Evolutionary conservation across 1,284 basidiomycete species (phyloP).

Genomic region (Malassezia sympodialis): DNA sequence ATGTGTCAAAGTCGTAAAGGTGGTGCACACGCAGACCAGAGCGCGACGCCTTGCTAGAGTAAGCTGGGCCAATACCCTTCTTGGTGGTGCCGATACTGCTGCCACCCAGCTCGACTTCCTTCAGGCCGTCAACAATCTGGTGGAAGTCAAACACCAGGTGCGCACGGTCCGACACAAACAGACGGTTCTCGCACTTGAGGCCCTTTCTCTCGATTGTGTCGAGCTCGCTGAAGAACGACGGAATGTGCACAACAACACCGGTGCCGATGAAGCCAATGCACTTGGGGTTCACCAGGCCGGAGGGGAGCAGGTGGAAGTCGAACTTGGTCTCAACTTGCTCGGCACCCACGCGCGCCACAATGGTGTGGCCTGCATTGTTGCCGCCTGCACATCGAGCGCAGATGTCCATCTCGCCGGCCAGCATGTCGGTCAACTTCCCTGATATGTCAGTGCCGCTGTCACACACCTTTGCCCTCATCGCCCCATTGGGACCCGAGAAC

Average conservation of each 20-base stretch:
- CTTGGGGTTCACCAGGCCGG: slow-evolving; percentile 82
- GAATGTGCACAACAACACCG: slow-evolving; percentile 88
- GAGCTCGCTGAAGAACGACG: slow-evolving; percentile 87
- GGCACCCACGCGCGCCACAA: slow-evolving; percentile 68
- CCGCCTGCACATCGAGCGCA: slow-evolving; percentile 95
- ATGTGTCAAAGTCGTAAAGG: slow-evolving; percentile 76
- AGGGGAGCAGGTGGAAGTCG: slow-evolving; percentile 90
- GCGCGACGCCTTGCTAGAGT: slow-evolving; percentile 91
- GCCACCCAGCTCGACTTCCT: slow-evolving; percentile 91
- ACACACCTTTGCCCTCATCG: slow-evolving; percentile 44
- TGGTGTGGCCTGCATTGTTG: slow-evolving; percentile 97
- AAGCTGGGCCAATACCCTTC: slow-evolving; percentile 95
- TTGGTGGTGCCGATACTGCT: slow-evolving; percentile 88
- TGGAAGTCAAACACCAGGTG: slow-evolving; percentile 98
- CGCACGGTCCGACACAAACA: slow-evolving; percentile 89
- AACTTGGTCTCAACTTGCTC: slow-evolving; percentile 69
- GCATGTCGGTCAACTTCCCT: slow-evolving; percentile 47
- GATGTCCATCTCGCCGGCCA: slow-evolving; percentile 66
- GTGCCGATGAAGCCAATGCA: slow-evolving; percentile 82
- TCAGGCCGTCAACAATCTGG: slow-evolving; percentile 96
- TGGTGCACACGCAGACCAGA: slow-evolving; percentile 93
- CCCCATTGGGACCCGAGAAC: slow-evolving; percentile 47
- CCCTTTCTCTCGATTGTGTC: slow-evolving; percentile 74
- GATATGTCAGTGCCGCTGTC: background rate
- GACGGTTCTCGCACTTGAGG: slow-evolving; percentile 70